These are phyloP conservation scores for Thermomucor indicae-seudaticae DNA, from an alignment of 371 early-diverging fungal species.

Conservation along the genomic window DNA sequence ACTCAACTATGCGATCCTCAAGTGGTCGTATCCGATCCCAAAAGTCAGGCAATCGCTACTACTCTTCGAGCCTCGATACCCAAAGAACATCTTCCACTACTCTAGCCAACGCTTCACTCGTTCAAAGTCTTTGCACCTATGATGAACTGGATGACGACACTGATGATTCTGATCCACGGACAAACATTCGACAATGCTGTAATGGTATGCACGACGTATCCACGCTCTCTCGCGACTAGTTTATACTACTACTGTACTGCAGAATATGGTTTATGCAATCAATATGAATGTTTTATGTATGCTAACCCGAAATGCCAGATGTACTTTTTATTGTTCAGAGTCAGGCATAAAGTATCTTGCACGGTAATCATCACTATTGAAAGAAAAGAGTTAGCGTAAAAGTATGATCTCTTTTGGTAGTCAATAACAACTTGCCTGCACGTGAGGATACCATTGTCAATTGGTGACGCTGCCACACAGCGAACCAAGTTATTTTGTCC, in stretches of 20 bases:
- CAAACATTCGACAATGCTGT: constrained; percentile 49
- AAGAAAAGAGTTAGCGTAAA: not conserved
- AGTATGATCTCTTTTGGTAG: not conserved
- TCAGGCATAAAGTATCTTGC: constrained; percentile 33
- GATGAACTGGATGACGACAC: constrained; percentile 4
- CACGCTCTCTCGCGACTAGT: constrained; percentile 20
- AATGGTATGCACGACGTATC: constrained; percentile 50
- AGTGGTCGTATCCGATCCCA: too few species aligned
- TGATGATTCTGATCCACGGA: constrained; percentile 26
- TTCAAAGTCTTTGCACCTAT: too few species aligned
- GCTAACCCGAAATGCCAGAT: too few species aligned
- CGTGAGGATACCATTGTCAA: constrained; percentile 42
- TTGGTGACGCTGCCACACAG: constrained; percentile 41
- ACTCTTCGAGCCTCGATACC: too few species aligned
- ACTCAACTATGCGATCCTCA: too few species aligned
- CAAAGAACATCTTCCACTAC: too few species aligned
- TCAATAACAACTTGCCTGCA: constrained; percentile 33
- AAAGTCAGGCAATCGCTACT: too few species aligned
- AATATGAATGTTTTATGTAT: too few species aligned
- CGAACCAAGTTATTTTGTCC: constrained; percentile 46
- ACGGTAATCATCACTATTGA: constrained; percentile 43
- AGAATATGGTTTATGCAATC: too few species aligned
- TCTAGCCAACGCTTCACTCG: too few species aligned
- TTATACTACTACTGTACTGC: too few species aligned
- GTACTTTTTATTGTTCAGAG: not conserved